These are phyloP conservation scores for Ambrosiella xylebori DNA, from an alignment of 2,329 filamentous ascomycete genomes.

Conservation along the genomic window DNA sequence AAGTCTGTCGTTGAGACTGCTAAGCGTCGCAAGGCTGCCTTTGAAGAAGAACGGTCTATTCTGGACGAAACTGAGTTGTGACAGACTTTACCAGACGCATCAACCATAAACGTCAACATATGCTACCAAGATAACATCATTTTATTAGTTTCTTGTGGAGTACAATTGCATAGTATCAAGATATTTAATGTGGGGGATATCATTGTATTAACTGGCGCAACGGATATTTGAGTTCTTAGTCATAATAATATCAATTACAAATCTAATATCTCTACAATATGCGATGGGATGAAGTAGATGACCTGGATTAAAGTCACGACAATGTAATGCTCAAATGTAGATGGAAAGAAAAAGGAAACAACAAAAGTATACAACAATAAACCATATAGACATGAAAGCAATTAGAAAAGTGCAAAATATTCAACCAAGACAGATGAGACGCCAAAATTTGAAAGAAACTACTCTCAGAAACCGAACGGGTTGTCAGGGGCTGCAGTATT, in stretches of 20 bases:
- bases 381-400: constrained; percentile 3
- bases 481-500: constrained; percentile 30
- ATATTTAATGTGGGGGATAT: too few species aligned
- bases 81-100: background rate
- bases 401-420: constrained; percentile 1
- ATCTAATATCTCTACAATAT: background rate
- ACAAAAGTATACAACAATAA: constrained; percentile 4
- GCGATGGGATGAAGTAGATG: background rate
- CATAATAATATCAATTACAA: constrained; percentile 3
- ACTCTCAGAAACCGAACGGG: constrained; percentile 32
- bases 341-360: background rate
- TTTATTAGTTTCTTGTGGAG: too few species aligned
- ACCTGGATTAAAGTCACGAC: background rate
- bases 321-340: background rate
- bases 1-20: constrained; percentile 2
- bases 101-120: too few species aligned
- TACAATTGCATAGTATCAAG: too few species aligned
- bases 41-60: constrained; percentile 6
- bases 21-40: constrained; percentile 9
- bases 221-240: background rate
- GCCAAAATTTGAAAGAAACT: background rate
- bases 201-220: background rate
- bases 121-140: too few species aligned
- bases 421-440: background rate
- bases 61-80: constrained; percentile 8